These are phyloP conservation scores for Coemansia sp. DNA, from an alignment of 192 early-diverging fungal species.

Conservation along the genomic window DNA sequence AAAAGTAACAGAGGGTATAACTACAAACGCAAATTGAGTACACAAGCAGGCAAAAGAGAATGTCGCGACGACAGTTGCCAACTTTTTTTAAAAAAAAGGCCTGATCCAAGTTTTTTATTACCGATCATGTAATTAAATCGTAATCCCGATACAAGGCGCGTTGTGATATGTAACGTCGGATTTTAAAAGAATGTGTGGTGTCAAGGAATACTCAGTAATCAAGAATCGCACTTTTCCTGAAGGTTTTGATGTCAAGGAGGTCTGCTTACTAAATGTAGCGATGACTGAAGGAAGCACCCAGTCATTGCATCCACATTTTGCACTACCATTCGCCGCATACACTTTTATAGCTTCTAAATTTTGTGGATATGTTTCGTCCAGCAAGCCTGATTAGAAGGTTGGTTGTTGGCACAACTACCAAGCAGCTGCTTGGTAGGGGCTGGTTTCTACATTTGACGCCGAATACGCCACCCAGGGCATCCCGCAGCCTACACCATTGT, in stretches of 20 bases:
- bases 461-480: background rate
- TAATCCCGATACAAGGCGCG: background rate
- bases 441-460: background rate
- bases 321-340: background rate
- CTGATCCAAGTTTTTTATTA: constrained; percentile 1
- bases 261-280: background rate
- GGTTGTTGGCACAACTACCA: background rate
- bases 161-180: background rate
- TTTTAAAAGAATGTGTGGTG: background rate
- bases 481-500: background rate
- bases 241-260: background rate
- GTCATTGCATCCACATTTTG: too few species aligned
- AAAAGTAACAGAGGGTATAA: background rate
- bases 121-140: background rate
- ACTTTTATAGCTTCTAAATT: background rate
- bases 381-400: background rate
- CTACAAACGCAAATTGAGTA: background rate
- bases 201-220: background rate
- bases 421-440: background rate
- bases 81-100: background rate
- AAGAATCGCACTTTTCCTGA: background rate
- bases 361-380: background rate
- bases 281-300: background rate
- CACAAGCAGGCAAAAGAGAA: background rate
- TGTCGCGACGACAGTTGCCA: background rate